A percentile compares a stretch with the other conserved stretches of the same genome.
phyloP scores from a whole-genome alignment of 2,329 filamentous ascomycete genomes.

The Fusarium irregulare region DNA sequence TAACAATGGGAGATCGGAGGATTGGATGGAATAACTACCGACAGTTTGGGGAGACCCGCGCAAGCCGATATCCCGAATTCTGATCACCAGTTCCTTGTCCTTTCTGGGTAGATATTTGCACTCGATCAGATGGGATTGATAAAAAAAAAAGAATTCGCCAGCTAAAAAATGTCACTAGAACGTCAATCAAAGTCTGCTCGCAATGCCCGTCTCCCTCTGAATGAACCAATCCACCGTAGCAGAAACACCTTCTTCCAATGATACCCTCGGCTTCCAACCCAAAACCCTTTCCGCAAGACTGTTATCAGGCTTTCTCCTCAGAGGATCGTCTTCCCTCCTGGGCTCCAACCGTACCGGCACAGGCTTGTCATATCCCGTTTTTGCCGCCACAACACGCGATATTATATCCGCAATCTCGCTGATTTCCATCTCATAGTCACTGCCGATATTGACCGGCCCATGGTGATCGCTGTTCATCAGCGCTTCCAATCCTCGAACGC shows the following conservation, averaged over 20 bases:
- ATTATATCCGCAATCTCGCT: conserved; percentile 29
- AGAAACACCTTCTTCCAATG: conserved; percentile 29
- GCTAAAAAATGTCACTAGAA: not conserved
- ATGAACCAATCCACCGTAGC: conserved; percentile 38
- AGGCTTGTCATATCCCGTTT: conserved; percentile 5
- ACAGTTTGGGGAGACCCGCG: not conserved
- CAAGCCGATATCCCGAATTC: not conserved
- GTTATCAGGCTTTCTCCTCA: conserved; percentile 28
- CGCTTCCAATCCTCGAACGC: conserved; percentile 18
- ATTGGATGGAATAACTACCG: not conserved
- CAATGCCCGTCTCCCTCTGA: conserved; percentile 9
- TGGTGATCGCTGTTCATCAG: conserved; percentile 39
- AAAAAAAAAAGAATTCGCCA: not conserved
- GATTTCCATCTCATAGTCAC: conserved; percentile 32
- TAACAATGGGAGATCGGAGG: not conserved
- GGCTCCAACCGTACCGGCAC: conserved; percentile 23
- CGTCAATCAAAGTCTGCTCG: conserved; percentile 14
- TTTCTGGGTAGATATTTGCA: not conserved
- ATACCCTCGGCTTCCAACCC: conserved; percentile 23
- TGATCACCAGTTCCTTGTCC: not conserved
- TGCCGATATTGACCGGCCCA: conserved; percentile 33
- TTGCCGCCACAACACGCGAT: conserved; percentile 25
- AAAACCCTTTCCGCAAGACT: conserved; percentile 21
- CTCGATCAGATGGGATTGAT: not conserved
- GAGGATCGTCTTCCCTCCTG: conserved; percentile 34